phyloP scores from a whole-genome alignment of 1,284 basidiomycete species.

The Stygiomarasmius scandens region DNA sequence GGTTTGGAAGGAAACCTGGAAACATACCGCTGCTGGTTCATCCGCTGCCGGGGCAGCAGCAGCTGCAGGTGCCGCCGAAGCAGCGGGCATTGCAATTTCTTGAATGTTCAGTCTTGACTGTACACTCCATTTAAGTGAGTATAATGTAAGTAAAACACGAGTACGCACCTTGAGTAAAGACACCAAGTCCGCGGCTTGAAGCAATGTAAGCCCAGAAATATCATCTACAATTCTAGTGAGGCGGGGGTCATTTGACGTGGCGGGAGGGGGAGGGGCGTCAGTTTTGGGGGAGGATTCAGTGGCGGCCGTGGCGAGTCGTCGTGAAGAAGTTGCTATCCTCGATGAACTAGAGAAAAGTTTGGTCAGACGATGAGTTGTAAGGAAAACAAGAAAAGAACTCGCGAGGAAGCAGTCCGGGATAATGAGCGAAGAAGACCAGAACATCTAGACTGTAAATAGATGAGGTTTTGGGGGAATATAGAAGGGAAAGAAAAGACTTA shows the following conservation, averaged over 20 bases:
- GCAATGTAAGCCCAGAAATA: slow-evolving; percentile 87
- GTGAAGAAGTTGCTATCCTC: slow-evolving; percentile 35
- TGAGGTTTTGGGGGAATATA: slow-evolving; percentile 2
- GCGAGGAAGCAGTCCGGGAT: slow-evolving; percentile 43
- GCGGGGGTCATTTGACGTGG: slow-evolving; percentile 60
- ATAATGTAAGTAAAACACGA: slow-evolving; percentile 4
- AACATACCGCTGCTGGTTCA: slow-evolving; percentile 64
- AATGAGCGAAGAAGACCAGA: slow-evolving; percentile 47
- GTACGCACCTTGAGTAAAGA: slow-evolving; percentile 81
- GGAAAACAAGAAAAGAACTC: slow-evolving; percentile 24
- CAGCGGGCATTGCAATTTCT: slow-evolving; percentile 93
- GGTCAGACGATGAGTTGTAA: slow-evolving; percentile 8
- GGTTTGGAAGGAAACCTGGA: background rate
- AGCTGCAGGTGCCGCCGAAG: slow-evolving; percentile 64
- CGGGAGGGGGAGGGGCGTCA: slow-evolving; percentile 41
- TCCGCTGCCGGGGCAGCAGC: slow-evolving; percentile 58
- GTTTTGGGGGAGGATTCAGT: slow-evolving; percentile 42
- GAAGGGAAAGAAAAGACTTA: slow-evolving; percentile 6
- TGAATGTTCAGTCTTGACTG: slow-evolving; percentile 95
- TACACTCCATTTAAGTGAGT: slow-evolving; percentile 1
- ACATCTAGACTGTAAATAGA: slow-evolving; percentile 46
- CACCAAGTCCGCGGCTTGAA: slow-evolving; percentile 98
- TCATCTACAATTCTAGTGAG: slow-evolving; percentile 90
- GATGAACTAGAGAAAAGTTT: slow-evolving; percentile 31
- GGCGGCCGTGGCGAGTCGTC: slow-evolving; percentile 53